Conservation (phyloP, 768 basidiomycete genomes). For the Phylloporus sp. region DNA sequence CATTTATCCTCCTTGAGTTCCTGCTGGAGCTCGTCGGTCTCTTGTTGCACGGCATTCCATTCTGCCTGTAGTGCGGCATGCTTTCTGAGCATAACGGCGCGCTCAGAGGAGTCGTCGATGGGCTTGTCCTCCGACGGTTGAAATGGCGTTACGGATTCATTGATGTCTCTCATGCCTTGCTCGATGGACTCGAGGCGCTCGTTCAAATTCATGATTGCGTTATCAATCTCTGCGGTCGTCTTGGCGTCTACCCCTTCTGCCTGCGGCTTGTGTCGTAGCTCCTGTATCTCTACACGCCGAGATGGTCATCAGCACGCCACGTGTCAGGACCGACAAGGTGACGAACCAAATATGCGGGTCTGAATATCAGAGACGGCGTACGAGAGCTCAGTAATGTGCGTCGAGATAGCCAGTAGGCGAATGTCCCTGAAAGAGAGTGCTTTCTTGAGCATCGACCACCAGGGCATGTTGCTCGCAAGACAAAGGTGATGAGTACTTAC, state of each 20-base stretch:
- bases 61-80: conserved; percentile 68
- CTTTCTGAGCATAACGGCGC: conserved; percentile 57
- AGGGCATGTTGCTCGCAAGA: conserved; percentile 20
- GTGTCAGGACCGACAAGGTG: not conserved
- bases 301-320: conserved; percentile 10
- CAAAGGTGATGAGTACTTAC: conserved; percentile 42
- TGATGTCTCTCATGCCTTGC: conserved; percentile 66
- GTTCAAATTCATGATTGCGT: conserved; percentile 74
- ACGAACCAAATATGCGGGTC: conserved; percentile 82
- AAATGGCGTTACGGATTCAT: conserved; percentile 61
- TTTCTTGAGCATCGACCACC: conserved; percentile 27
- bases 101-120: conserved; percentile 39
- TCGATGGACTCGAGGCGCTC: conserved; percentile 73
- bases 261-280: conserved; percentile 84
- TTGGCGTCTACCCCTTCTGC: conserved; percentile 48
- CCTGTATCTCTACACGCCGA: conserved; percentile 71
- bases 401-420: conserved; percentile 71
- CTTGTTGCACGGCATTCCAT: conserved; percentile 78
- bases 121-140: conserved; percentile 47
- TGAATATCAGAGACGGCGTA: conserved; percentile 87
- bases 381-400: conserved; percentile 83
- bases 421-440: conserved; percentile 54
- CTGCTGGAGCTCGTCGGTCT: conserved; percentile 77
- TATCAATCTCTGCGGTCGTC: conserved; percentile 72
- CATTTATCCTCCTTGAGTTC: conserved; percentile 98